Evolutionary conservation across 2,329 filamentous ascomycete genomes (phyloP), one percentile per base, ranked within the genome.

Genomic region (Colletotrichum noveboracense): DNA sequence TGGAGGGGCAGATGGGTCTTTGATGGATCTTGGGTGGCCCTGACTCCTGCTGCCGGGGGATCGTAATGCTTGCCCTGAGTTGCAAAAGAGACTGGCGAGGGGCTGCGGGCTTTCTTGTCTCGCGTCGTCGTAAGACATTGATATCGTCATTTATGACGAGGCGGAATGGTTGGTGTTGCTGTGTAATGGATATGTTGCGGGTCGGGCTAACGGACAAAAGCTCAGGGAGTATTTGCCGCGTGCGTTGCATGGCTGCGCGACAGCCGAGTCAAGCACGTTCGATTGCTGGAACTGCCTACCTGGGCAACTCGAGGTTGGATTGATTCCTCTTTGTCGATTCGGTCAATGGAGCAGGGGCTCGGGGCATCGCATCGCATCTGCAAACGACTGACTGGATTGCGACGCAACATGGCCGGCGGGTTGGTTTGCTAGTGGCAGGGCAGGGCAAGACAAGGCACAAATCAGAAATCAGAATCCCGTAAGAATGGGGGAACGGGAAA

Each of bases 141-240:
- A 43, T 32, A 65, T 70, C 43, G 71, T 74, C 71, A 74, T 64
- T 66, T 58, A 48, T 74, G 71, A 74, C 66, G 26, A 48, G 43
- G 26, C 71, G 60, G 67, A 34, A 32, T 16, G 32, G 34, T 34
- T 30, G 16, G 13, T 34, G 18, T 24, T 32, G 30, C 28, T 32
- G 52, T 36, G 43, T 21, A 30, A 74, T 64, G 48, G 48, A 71
- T 36, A 30, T 36, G 67, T 26, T 34, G 34, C 67, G 14, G 21
- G 64, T 60, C 36, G 34, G 36, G 28, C 34, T 34, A 26, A 64
- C 52, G 52, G 56, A 68, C 24, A 34, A 48, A 28, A 21, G 26
- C 12, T 32, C 58, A 38, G 58, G 21, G 26, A 64, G 43, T 21
- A 52, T 43, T 26, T 14, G 38, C 60, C 26, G 52, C 21, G 34